Base-by-base conservation (phyloP, 148 eudicot genomes). In the Fagopyrum tataricum region DNA sequence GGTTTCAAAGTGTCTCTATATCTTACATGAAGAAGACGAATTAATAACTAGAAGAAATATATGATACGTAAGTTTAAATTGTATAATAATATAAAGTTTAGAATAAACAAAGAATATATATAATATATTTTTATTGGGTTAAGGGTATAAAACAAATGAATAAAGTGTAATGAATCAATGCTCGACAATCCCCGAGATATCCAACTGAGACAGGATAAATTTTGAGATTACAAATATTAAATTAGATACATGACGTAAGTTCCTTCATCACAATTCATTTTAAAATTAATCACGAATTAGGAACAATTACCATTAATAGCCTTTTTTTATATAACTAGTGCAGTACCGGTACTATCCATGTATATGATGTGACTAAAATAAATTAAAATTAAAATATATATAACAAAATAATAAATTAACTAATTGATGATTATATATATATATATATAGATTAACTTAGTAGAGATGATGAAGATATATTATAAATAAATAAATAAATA, bases 161-260 rank as follows among this genome's bases (percentile, higher is more conserved):
- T 59, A 59, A 59, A 59, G 66, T 52, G 18, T 52, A 52, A 52
- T 52, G 58, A 4, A 14, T 14, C n/a, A 51, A 15, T 51, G 56
- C n/a, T 51, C 56, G 66, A 59, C 66, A 59, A 59, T 59, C 66
- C 66, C 23, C 40, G 66, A 59, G 66, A 11, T 23, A 59, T 59
- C 66, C 40, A 24, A 18, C 23, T 55, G 61, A n/a, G 61, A 55
- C 26, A 5, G 26, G 4, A 24, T 10, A 9, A 23, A 12, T 59
- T 23, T 59, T 24, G 39, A 59, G 66, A 59, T 17, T 6, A 52
- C 2, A 23, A 59, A 23, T 59, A 59, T 59, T 23, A 59, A 23
- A 59, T 59, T 59, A 15, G 5, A 59, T 11, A 39, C 15, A 24
- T 59, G 66, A 59, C 66, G 66, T 59, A 59, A 23, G 66, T 24